Percentiles rank a stretch among this genome's conserved stretches.
Evolutionary conservation across 139 green algal genomes (phyloP).

Genomic region (Coelastrella sp.): DNA sequence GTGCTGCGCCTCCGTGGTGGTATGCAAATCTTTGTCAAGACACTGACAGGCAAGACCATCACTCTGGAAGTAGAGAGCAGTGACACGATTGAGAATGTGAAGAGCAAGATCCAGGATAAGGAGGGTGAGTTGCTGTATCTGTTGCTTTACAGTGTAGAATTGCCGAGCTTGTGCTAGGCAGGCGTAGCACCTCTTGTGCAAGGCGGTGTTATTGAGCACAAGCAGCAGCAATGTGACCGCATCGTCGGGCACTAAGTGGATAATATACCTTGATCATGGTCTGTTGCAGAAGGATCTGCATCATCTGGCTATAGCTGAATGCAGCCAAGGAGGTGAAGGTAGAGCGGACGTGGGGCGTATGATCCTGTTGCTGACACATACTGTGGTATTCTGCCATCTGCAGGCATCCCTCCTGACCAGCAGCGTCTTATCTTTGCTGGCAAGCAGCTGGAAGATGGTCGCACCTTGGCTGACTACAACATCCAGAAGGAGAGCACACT

Average conservation of each 20-base stretch:
- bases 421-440: conserved; percentile 98
- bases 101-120: conserved; percentile 97
- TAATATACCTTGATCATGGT: too few species aligned
- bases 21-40: conserved; percentile 94
- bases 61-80: conserved; percentile 79
- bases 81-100: conserved; percentile 95
- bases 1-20: conserved; percentile 75
- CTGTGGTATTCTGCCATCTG: neutral
- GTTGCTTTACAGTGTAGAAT: conserved; percentile 68
- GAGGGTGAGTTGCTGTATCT: conserved; percentile 65
- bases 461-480: conserved; percentile 98
- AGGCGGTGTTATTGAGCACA: too few species aligned
- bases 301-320: too few species aligned
- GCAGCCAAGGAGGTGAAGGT: neutral
- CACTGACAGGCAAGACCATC: conserved; percentile 89
- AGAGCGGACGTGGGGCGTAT: neutral
- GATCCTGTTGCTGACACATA: neutral
- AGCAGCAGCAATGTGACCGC: too few species aligned
- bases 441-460: conserved; percentile 98
- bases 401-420: conserved; percentile 96
- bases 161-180: conserved; percentile 67
- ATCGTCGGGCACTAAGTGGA: too few species aligned
- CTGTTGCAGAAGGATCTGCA: too few species aligned
- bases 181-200: too few species aligned
- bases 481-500: conserved; percentile 95